Percentiles rank a stretch among this genome's conserved stretches.
Conservation (phyloP, 2,329 filamentous ascomycete species). For the Diplodia corticola region DNA sequence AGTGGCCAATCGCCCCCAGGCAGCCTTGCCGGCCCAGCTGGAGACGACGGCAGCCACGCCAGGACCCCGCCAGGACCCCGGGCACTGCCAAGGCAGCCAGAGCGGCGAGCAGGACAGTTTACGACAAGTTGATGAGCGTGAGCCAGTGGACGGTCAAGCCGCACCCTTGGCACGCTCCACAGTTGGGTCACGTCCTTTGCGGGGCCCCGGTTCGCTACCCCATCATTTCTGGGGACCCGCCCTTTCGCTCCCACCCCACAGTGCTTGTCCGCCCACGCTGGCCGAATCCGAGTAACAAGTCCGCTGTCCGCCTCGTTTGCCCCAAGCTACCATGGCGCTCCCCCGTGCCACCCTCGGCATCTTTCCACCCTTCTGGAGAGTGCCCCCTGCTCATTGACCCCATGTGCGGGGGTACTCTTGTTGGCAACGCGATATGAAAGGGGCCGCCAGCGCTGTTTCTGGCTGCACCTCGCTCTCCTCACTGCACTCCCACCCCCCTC, state of each 20-base stretch:
- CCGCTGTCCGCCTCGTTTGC: background rate
- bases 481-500: background rate
- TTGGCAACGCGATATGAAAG: slow-evolving; percentile 5
- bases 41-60: background rate
- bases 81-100: background rate
- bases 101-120: background rate
- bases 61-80: background rate
- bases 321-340: background rate
- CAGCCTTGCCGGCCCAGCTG: background rate
- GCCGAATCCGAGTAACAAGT: slow-evolving; percentile 6
- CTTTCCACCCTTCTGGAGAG: slow-evolving; percentile 7
- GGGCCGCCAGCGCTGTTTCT: background rate
- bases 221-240: background rate
- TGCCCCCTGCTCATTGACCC: background rate
- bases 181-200: slow-evolving; percentile 9
- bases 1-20: background rate
- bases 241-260: background rate
- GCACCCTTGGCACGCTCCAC: slow-evolving; percentile 11
- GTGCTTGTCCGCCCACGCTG: slow-evolving; percentile 1
- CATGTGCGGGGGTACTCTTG: slow-evolving; percentile 13
- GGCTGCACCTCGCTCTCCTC: background rate
- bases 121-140: background rate
- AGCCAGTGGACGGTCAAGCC: slow-evolving; percentile 1
- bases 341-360: slow-evolving; percentile 14
- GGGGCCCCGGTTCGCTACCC: slow-evolving; percentile 9